These are phyloP conservation scores for Ceratocystis eucalypticola DNA, from an alignment of 2,329 filamentous ascomycete species.

Conservation along the genomic window DNA sequence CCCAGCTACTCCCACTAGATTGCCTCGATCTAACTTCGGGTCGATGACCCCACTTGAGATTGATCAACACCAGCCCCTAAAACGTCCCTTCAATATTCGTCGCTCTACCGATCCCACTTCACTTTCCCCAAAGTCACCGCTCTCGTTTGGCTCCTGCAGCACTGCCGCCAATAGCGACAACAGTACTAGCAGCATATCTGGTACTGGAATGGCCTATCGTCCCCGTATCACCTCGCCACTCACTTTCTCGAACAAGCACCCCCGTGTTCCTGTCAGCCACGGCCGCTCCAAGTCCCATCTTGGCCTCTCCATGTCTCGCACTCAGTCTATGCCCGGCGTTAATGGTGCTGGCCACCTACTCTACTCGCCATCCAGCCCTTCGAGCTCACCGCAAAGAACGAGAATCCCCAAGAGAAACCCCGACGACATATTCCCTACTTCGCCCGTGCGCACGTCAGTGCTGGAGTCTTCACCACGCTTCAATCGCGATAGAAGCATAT, in stretches of 20 bases:
- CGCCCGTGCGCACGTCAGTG: slow-evolving; percentile 41
- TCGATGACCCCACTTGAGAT: slow-evolving; percentile 27
- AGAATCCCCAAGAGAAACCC: slow-evolving; percentile 42
- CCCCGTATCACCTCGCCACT: slow-evolving; percentile 50
- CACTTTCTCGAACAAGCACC: slow-evolving; percentile 24
- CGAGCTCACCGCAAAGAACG: slow-evolving; percentile 38
- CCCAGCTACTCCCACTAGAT: slow-evolving; percentile 22
- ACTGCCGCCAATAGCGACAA: slow-evolving; percentile 26
- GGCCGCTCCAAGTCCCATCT: slow-evolving; percentile 18
- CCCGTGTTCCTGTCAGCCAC: slow-evolving; percentile 9
- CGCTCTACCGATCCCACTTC: slow-evolving; percentile 46
- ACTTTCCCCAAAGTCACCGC: slow-evolving; percentile 38
- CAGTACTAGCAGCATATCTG: slow-evolving; percentile 27
- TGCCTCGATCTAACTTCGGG: slow-evolving; percentile 14
- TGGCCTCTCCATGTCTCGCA: slow-evolving; percentile 43
- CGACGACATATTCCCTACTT: slow-evolving; percentile 45
- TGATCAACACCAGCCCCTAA: slow-evolving; percentile 26
- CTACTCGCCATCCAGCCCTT: slow-evolving; percentile 41
- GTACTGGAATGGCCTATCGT: slow-evolving; percentile 34
- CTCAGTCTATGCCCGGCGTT: slow-evolving; percentile 51
- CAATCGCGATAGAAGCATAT: slow-evolving; percentile 37
- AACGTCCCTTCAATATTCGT: slow-evolving; percentile 41
- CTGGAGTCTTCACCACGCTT: slow-evolving; percentile 38
- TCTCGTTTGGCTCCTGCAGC: slow-evolving; percentile 23
- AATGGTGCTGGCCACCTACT: slow-evolving; percentile 46